Percentiles rank a stretch among this genome's conserved stretches.
These are phyloP conservation scores for Fraxinus sp. DNA, from an alignment of 305 asterid genomes.

Conservation along the genomic window DNA sequence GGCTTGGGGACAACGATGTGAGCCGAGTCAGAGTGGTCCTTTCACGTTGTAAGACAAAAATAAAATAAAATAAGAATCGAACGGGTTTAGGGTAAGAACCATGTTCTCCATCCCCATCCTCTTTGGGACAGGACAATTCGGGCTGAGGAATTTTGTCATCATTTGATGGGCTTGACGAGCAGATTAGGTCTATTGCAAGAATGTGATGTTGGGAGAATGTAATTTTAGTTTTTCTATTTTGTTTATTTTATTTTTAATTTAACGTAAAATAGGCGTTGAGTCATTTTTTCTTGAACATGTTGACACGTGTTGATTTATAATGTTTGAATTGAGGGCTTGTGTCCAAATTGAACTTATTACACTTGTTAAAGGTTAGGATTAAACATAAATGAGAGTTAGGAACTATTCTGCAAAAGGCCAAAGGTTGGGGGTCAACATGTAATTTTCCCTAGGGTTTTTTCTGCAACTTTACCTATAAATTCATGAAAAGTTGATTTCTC, in stretches of 20 bases:
- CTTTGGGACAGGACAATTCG: not conserved
- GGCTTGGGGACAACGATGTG: not conserved
- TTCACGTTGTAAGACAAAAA: not conserved
- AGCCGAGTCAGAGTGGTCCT: not conserved
- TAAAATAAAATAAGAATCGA: too few relatives aligned
- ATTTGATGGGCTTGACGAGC: not conserved
- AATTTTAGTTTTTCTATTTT: not conserved
- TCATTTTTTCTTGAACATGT: not conserved
- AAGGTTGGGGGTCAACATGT: not conserved
- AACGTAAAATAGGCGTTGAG: not conserved
- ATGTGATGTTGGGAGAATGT: not conserved
- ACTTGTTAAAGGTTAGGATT: not conserved
- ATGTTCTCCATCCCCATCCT: too few relatives aligned
- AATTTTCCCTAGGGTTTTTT: not conserved
- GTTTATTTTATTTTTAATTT: not conserved
- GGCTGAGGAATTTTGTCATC: not conserved
- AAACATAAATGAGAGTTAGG: not conserved
- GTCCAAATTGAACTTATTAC: not conserved
- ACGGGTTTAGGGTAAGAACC: not conserved
- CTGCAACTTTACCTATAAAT: not conserved
- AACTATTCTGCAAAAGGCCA: not conserved
- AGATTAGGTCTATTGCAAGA: not conserved
- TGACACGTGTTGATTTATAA: not conserved
- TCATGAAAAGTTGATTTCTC: not conserved
- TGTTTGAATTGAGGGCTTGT: not conserved